phyloP scores from a whole-genome alignment of 306 rosid species.

The Glycine soja region DNA sequence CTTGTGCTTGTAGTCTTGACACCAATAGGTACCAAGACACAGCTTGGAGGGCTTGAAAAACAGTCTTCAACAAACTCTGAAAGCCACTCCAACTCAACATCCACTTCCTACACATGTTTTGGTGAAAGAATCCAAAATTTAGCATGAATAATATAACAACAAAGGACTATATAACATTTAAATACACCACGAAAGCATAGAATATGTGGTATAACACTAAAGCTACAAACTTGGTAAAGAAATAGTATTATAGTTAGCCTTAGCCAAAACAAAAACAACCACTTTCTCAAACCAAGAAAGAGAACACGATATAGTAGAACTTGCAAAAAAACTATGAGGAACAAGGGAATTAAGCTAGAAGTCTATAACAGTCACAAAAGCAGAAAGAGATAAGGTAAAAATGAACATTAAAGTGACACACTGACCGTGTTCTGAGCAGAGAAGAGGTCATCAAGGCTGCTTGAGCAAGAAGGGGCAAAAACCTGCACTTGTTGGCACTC shows the following conservation, averaged over 20 bases:
- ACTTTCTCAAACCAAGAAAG: conserved; percentile 23
- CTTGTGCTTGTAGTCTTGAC: conserved; percentile 38
- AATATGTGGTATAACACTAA: neutral
- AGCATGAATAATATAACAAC: neutral
- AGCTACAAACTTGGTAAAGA: conserved; percentile 33
- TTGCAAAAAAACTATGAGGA: conserved; percentile 16
- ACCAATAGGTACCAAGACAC: conserved; percentile 54
- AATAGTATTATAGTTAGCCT: neutral
- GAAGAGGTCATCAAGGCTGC: conserved; percentile 67
- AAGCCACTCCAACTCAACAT: conserved; percentile 77
- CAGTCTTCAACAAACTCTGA: conserved; percentile 82
- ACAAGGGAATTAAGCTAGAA: conserved; percentile 13
- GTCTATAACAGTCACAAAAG: neutral
- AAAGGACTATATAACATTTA: neutral
- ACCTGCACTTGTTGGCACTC: conserved; percentile 58
- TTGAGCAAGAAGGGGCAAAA: conserved; percentile 51
- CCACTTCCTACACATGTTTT: conserved; percentile 59
- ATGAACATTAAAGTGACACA: conserved; percentile 38
- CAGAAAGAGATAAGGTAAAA: conserved; percentile 5
- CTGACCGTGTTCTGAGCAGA: conserved; percentile 69
- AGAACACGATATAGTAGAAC: neutral
- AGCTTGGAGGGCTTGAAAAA: conserved; percentile 63
- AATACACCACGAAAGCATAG: no score
- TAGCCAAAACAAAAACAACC: neutral
- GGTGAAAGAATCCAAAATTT: neutral